Evolutionary conservation across 1,284 basidiomycete species (phyloP).

Genomic region (Ganoderma leucocontextum): DNA sequence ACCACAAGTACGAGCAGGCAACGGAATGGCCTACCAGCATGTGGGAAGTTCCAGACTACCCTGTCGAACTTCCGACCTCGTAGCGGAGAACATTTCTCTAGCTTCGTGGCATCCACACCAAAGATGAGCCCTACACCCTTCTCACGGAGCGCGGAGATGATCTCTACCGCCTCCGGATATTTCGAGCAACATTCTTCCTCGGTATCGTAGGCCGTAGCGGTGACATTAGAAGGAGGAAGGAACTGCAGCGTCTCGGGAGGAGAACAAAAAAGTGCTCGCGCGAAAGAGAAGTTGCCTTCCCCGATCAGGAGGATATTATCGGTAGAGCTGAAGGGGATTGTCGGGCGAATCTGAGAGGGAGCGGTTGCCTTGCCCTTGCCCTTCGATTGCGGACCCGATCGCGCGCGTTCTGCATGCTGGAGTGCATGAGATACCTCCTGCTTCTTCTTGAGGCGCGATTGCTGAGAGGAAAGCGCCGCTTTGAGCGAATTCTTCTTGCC

Average conservation of each 20-base stretch:
- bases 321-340: slow-evolving; percentile 76
- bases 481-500: slow-evolving; percentile 66
- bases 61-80: slow-evolving; percentile 76
- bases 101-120: slow-evolving; percentile 82
- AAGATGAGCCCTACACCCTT: slow-evolving; percentile 83
- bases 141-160: slow-evolving; percentile 63
- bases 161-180: slow-evolving; percentile 81
- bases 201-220: slow-evolving; percentile 90
- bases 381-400: slow-evolving; percentile 43
- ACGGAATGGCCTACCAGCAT: slow-evolving; percentile 73
- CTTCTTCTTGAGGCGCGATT: slow-evolving; percentile 70
- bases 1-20: neutral
- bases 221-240: slow-evolving; percentile 74
- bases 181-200: slow-evolving; percentile 83
- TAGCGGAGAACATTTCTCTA: slow-evolving; percentile 67
- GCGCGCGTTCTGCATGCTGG: slow-evolving; percentile 57
- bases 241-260: slow-evolving; percentile 58
- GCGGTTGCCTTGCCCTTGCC: slow-evolving; percentile 40
- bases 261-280: slow-evolving; percentile 74
- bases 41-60: slow-evolving; percentile 97
- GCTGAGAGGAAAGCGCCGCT: slow-evolving; percentile 70
- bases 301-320: slow-evolving; percentile 91
- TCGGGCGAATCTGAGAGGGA: slow-evolving; percentile 45
- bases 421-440: slow-evolving; percentile 56
- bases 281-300: slow-evolving; percentile 97